Evolutionary conservation across 805 yeast species (phyloP).

Genomic region (Sungouiella blattae): DNA sequence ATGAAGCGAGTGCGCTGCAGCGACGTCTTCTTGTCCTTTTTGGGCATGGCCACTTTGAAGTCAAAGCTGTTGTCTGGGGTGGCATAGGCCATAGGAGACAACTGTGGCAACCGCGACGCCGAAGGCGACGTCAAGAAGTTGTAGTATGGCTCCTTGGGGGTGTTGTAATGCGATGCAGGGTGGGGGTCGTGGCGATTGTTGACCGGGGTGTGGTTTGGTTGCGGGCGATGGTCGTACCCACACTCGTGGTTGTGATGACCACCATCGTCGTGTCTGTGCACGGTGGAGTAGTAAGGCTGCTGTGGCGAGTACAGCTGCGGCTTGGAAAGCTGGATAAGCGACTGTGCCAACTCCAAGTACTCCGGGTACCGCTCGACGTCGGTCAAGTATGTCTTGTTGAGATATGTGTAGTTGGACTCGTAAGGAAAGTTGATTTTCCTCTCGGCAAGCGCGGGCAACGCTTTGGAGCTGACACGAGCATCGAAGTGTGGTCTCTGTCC

Average conservation of each 20-base stretch:
- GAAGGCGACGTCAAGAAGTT: background rate
- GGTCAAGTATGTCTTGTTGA: slow-evolving; percentile 44
- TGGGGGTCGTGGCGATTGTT: background rate
- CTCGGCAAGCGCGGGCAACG: slow-evolving; percentile 18
- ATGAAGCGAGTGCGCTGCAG: slow-evolving; percentile 22
- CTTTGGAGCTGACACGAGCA: slow-evolving; percentile 32
- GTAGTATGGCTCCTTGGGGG: slow-evolving; percentile 2
- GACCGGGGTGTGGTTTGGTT: background rate
- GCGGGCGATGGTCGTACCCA: no score
- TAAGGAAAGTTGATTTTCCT: slow-evolving; percentile 49
- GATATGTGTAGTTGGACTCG: slow-evolving; percentile 50
- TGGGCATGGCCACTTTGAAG: background rate
- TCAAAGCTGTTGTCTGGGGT: slow-evolving; percentile 8
- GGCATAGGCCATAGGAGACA: slow-evolving; percentile 4
- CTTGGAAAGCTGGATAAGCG: slow-evolving; percentile 34
- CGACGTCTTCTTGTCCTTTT: slow-evolving; percentile 2
- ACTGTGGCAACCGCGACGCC: slow-evolving; percentile 1
- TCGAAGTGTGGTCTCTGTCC: slow-evolving; percentile 36
- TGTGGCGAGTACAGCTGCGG: slow-evolving; percentile 7
- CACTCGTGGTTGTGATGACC: background rate
- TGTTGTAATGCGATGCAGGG: background rate
- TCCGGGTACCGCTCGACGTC: slow-evolving; percentile 49
- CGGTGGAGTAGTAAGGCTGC: background rate
- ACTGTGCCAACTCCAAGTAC: slow-evolving; percentile 45
- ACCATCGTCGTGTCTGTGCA: background rate